A percentile compares a stretch with the other conserved stretches of the same genome.
Evolutionary conservation across 495 filamentous ascomycete species (phyloP).

Genomic region (Cryomyces antarcticus): DNA sequence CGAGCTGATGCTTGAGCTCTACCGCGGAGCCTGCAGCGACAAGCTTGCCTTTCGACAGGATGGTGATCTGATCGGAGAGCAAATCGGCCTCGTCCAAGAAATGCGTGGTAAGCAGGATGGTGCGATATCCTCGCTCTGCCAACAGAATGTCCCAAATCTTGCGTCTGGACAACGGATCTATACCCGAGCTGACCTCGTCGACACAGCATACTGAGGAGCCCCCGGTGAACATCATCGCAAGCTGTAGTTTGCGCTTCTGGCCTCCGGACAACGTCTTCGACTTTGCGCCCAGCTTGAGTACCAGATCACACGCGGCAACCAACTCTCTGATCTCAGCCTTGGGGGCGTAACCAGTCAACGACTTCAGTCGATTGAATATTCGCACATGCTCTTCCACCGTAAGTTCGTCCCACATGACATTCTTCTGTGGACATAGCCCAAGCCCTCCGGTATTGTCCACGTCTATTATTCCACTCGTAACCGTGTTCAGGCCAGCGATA

Average conservation of each 20-base stretch:
- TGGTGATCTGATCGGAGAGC: constrained; percentile 19
- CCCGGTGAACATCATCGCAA: constrained; percentile 85
- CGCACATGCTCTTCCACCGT: constrained; percentile 63
- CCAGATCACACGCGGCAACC: constrained; percentile 46
- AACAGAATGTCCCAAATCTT: constrained; percentile 86
- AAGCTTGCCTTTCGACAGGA: constrained; percentile 18
- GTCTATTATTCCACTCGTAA: constrained; percentile 48
- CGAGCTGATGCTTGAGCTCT: constrained; percentile 17
- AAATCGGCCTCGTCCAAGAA: constrained; percentile 23
- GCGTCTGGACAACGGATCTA: constrained; percentile 60
- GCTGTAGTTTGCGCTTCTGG: constrained; percentile 77
- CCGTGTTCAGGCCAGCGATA: constrained; percentile 55
- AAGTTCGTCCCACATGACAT: constrained; percentile 71
- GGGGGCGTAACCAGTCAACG: constrained; percentile 27
- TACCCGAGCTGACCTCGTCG: constrained; percentile 66
- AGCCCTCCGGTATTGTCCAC: constrained; percentile 53
- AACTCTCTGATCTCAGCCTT: constrained; percentile 35
- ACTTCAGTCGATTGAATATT: constrained; percentile 64
- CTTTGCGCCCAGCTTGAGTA: constrained; percentile 41
- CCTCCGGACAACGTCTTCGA: constrained; percentile 61
- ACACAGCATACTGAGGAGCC: constrained; percentile 70
- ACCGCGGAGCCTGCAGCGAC: constrained; percentile 16
- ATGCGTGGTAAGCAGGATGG: constrained; percentile 66
- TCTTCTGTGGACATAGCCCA: constrained; percentile 62
- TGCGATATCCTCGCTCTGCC: constrained; percentile 53